phyloP scores from a whole-genome alignment of 208 protist genomes.

The Acanthamoeba sp. region DNA sequence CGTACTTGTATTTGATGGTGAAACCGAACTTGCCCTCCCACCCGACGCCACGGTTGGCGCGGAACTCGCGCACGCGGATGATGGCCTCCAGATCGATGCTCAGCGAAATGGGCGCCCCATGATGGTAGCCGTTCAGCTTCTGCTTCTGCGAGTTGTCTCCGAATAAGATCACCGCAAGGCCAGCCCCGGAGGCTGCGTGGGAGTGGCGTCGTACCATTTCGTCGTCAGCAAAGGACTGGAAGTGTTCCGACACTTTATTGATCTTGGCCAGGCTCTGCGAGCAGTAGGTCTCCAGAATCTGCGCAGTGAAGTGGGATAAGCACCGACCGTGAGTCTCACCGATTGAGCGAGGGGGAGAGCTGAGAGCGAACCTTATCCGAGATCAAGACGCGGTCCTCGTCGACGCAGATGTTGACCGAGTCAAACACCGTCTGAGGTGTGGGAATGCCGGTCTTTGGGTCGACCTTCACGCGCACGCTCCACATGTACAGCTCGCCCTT shows the following conservation, averaged over 20 bases:
- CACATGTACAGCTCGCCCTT: neutral
- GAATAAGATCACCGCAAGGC: too few species aligned
- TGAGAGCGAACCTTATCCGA: neutral
- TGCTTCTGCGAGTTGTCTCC: too few species aligned
- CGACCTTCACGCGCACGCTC: neutral
- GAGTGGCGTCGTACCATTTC: neutral
- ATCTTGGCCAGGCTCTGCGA: neutral
- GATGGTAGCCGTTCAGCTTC: neutral
- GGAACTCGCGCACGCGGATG: neutral
- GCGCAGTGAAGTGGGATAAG: neutral
- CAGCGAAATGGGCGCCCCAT: neutral
- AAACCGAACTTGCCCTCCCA: conserved; percentile 3
- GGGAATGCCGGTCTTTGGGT: neutral
- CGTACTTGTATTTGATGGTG: neutral
- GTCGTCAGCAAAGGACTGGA: neutral
- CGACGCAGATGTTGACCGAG: neutral
- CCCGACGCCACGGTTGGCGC: neutral
- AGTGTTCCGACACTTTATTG: neutral
- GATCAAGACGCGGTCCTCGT: neutral
- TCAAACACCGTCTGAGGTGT: neutral
- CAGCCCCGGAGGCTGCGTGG: too few species aligned
- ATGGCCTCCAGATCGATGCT: neutral
- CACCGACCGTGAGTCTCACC: neutral
- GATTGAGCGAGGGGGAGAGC: too few species aligned
- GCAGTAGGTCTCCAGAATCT: neutral